Conservation (phyloP, 2,329 filamentous ascomycete species). For the Claviceps pusilla region DNA sequence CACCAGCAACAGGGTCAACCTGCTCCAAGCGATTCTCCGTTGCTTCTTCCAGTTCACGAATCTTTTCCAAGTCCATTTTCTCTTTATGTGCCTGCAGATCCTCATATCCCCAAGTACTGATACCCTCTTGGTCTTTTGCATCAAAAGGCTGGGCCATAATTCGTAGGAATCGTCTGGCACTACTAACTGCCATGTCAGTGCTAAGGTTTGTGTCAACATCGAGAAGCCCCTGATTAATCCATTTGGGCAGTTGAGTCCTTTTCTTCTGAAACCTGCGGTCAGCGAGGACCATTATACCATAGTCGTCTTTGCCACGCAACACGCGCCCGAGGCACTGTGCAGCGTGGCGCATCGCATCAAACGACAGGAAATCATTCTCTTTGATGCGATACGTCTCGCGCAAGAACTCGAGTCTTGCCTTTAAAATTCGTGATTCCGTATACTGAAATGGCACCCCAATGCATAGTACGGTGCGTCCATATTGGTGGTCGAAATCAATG, state of each 20-base stretch:
- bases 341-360: conserved; percentile 98
- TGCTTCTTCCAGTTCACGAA: conserved; percentile 42
- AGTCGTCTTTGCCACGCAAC: conserved; percentile 90
- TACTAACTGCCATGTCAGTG: conserved; percentile 86
- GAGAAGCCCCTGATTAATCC: conserved; percentile 80
- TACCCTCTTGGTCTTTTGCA: conserved; percentile 70
- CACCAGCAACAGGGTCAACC: conserved; percentile 14
- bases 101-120: conserved; percentile 76
- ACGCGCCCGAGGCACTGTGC: conserved; percentile 93
- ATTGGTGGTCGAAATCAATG: conserved; percentile 98
- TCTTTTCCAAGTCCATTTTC: conserved; percentile 54
- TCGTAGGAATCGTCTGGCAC: conserved; percentile 75
- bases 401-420: conserved; percentile 89
- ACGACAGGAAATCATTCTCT: conserved; percentile 94
- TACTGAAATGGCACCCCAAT: conserved; percentile 98
- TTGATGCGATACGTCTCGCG: conserved; percentile 92
- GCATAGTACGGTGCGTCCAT: conserved; percentile 85
- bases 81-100: conserved; percentile 68
- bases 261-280: conserved; percentile 92
- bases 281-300: conserved; percentile 98
- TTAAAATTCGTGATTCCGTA: conserved; percentile 91
- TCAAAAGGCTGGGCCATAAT: conserved; percentile 87
- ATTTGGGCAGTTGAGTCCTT: conserved; percentile 77
- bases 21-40: conserved; percentile 13
- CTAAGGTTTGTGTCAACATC: conserved; percentile 81